Percentiles rank a stretch among this genome's conserved stretches.
These are phyloP conservation scores for Picea abies DNA, from an alignment of 83 land plant genomes.

Conservation along the genomic window DNA sequence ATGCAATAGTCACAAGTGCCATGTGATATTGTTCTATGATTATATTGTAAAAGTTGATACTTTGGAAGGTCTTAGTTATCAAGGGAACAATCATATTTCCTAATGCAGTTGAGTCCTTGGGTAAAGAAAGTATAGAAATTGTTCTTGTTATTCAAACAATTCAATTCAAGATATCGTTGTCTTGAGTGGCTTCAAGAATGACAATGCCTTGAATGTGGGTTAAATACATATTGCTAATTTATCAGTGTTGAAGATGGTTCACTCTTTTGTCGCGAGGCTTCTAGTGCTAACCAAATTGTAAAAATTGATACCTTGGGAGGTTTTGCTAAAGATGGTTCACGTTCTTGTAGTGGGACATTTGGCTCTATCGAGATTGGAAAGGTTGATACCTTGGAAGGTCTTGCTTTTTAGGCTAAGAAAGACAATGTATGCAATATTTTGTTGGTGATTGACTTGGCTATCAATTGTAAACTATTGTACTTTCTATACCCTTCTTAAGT, in stretches of 20 bases:
- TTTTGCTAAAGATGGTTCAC: slow-evolving; percentile 12
- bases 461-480: no score
- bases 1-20: no score
- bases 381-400: slow-evolving; percentile 55
- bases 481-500: no score
- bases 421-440: no score
- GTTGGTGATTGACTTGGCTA: no score
- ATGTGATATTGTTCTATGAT: no score
- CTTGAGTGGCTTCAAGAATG: not conserved
- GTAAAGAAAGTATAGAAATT: not conserved
- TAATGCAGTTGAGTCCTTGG: not conserved
- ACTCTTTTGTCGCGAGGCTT: no score
- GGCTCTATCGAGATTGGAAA: slow-evolving; percentile 27
- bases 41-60: no score
- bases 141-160: not conserved
- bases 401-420: no score
- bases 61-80: not conserved
- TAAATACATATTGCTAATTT: no score
- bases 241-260: no score
- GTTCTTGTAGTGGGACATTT: slow-evolving; percentile 10
- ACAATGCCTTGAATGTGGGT: no score
- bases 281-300: slow-evolving; percentile 27
- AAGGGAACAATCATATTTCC: not conserved
- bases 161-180: not conserved
- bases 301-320: slow-evolving; percentile 47